These are phyloP conservation scores for Magnolia changhungtana DNA, from an alignment of 164 flowering plant genomes.

Conservation along the genomic window DNA sequence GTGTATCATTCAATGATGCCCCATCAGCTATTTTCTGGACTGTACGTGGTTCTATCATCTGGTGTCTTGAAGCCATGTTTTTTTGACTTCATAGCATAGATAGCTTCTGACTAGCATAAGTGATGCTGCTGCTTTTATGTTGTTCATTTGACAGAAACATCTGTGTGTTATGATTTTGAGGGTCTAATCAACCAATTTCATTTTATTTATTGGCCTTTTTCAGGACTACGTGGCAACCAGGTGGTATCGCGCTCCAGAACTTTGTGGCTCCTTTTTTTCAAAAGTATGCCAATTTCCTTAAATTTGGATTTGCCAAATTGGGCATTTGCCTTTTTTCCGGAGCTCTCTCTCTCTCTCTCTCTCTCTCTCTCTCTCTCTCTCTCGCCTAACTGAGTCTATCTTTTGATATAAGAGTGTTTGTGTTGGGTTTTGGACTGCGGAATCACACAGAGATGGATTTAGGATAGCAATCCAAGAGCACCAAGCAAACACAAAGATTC, in stretches of 20 bases:
- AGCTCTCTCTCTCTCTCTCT: not conserved
- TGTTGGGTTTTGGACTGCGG: too few species aligned
- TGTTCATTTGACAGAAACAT: not conserved
- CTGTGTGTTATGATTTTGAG: not conserved
- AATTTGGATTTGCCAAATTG: not conserved
- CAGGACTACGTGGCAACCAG: constrained; percentile 96
- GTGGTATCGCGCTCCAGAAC: constrained; percentile 98
- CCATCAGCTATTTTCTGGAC: constrained; percentile 97
- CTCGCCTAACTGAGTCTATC: not conserved
- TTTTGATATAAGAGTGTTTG: not conserved
- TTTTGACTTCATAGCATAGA: not conserved
- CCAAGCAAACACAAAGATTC: too few species aligned
- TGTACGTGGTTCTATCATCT: constrained; percentile 41
- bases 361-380: not conserved
- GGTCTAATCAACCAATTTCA: not conserved
- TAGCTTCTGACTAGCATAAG: not conserved
- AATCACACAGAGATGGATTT: too few species aligned
- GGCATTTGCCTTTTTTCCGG: not conserved
- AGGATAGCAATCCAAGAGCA: too few species aligned
- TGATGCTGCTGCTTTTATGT: not conserved
- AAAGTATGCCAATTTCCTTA: constrained; percentile 42
- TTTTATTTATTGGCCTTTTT: constrained; percentile 7
- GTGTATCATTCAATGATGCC: constrained; percentile 76
- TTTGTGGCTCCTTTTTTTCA: constrained; percentile 93
- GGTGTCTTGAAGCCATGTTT: not conserved